Conservation (phyloP, 2,329 filamentous ascomycete genomes). For the Sporothrix dimorphospora region DNA sequence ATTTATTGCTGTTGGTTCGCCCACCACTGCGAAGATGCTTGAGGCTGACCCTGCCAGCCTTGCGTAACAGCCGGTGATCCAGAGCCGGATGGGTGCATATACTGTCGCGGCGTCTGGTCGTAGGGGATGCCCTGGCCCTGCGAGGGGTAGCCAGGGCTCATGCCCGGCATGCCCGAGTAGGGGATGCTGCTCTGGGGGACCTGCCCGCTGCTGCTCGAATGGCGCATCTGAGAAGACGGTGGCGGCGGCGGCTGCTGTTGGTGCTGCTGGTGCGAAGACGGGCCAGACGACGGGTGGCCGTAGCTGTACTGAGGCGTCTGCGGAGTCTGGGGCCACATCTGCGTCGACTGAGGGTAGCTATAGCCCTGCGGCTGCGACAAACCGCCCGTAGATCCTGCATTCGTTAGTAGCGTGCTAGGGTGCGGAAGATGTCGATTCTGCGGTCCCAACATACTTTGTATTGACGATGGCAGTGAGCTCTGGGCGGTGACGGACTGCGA, state of each 20-base stretch:
- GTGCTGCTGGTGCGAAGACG: constrained; percentile 20
- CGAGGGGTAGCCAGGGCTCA: constrained; percentile 61
- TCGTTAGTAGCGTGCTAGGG: constrained; percentile 58
- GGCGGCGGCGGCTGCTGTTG: constrained; percentile 59
- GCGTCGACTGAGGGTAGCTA: constrained; percentile 63
- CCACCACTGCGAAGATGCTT: constrained; percentile 64
- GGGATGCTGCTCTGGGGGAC: constrained; percentile 61
- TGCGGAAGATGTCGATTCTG: constrained; percentile 63
- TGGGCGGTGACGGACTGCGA: constrained; percentile 72
- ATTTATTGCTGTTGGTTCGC: constrained; percentile 52
- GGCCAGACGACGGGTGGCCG: constrained; percentile 12
- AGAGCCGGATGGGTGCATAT: constrained; percentile 66
- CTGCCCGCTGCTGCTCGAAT: constrained; percentile 56
- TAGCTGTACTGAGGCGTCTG: constrained; percentile 54
- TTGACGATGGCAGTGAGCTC: constrained; percentile 71
- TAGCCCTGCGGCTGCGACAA: constrained; percentile 61
- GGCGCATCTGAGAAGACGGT: constrained; percentile 63
- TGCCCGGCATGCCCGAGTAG: constrained; percentile 65
- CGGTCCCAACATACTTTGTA: constrained; percentile 54
- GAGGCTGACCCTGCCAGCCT: constrained; percentile 60
- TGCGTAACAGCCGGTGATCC: constrained; percentile 55
- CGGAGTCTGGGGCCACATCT: constrained; percentile 70
- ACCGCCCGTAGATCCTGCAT: constrained; percentile 55
- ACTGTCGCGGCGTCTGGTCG: constrained; percentile 66
- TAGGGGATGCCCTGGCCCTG: constrained; percentile 61